Conservation (phyloP, 192 early-diverging fungal species). For the Coemansia javaensis region DNA sequence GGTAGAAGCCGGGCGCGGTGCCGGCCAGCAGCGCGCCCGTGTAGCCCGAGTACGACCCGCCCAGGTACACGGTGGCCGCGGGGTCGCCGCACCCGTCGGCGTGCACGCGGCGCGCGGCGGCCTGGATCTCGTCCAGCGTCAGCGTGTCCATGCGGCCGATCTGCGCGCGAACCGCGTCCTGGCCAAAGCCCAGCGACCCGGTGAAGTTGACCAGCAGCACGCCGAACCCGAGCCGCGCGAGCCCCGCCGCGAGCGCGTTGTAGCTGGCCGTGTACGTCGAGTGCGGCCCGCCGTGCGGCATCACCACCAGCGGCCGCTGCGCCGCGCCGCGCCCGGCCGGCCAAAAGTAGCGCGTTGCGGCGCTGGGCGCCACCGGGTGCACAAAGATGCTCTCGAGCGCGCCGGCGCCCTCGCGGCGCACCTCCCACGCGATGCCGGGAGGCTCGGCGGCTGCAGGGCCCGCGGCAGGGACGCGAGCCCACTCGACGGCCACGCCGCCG, state of each 20-base stretch:
- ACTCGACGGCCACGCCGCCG: constrained; percentile 2
- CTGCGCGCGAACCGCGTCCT: constrained; percentile 57
- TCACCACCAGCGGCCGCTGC: constrained; percentile 58
- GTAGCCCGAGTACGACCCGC: constrained; percentile 73
- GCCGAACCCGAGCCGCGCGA: constrained; percentile 61
- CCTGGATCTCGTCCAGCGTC: constrained; percentile 64
- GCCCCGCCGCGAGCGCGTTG: constrained; percentile 36
- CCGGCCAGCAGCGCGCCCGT: constrained; percentile 57
- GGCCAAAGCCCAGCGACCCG: constrained; percentile 76
- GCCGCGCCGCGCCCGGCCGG: not conserved
- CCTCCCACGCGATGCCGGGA: constrained; percentile 13
- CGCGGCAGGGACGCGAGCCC: constrained; percentile 9
- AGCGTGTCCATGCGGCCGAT: constrained; percentile 64
- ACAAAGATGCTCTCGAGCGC: constrained; percentile 33
- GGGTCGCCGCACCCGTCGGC: constrained; percentile 43
- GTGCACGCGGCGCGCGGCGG: constrained; percentile 27
- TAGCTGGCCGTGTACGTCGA: constrained; percentile 52
- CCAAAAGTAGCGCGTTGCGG: constrained; percentile 28
- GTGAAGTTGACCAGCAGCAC: constrained; percentile 70
- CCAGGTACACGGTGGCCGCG: constrained; percentile 54
- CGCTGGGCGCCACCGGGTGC: constrained; percentile 11
- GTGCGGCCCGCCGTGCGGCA: constrained; percentile 82
- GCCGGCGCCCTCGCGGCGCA: constrained; percentile 3
- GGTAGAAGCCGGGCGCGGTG: constrained; percentile 57
- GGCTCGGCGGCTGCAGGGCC: too few species aligned